phyloP scores from a whole-genome alignment of 441 rosid genomes.

The Viola pubescens region DNA sequence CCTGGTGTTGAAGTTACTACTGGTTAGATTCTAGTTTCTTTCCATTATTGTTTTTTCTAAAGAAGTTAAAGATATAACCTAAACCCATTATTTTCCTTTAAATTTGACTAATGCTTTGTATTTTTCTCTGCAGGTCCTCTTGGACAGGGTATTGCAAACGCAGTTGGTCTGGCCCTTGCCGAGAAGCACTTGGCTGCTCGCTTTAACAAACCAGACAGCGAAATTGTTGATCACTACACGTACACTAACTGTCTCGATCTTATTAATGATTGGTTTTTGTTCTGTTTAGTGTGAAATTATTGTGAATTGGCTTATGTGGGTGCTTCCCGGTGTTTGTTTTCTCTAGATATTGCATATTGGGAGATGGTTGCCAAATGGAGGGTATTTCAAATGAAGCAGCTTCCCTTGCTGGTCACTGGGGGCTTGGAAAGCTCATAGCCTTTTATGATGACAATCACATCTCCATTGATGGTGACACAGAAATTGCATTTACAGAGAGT shows the following conservation, averaged over 20 bases:
- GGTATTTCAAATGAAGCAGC: slow-evolving; percentile 79
- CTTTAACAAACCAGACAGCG: slow-evolving; percentile 81
- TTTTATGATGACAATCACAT: slow-evolving; percentile 94
- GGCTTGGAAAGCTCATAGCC: slow-evolving; percentile 88
- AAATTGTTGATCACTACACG: slow-evolving; percentile 95
- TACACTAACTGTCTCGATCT: slow-evolving; percentile 20
- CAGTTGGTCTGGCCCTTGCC: slow-evolving; percentile 95
- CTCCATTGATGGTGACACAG: slow-evolving; percentile 89
- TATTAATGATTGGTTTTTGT: background rate
- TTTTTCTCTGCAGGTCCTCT: slow-evolving; percentile 66
- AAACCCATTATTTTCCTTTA: background rate
- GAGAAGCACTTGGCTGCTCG: slow-evolving; percentile 98
- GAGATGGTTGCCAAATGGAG: slow-evolving; percentile 98
- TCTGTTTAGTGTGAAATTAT: slow-evolving; percentile 5
- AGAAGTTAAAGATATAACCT: too few species aligned
- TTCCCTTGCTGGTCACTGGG: slow-evolving; percentile 90
- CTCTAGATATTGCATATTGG: slow-evolving; percentile 50
- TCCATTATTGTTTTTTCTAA: background rate
- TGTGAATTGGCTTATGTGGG: background rate
- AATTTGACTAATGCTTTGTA: background rate
- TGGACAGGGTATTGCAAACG: slow-evolving; percentile 97
- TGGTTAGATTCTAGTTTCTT: slow-evolving; percentile 38
- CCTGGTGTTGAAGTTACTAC: slow-evolving; percentile 99
- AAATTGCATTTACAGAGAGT: slow-evolving; percentile 78
- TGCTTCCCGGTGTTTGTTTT: slow-evolving; percentile 10